phyloP scores from a whole-genome alignment of 208 protist species.

The Blastocrithidia nonstop region DNA sequence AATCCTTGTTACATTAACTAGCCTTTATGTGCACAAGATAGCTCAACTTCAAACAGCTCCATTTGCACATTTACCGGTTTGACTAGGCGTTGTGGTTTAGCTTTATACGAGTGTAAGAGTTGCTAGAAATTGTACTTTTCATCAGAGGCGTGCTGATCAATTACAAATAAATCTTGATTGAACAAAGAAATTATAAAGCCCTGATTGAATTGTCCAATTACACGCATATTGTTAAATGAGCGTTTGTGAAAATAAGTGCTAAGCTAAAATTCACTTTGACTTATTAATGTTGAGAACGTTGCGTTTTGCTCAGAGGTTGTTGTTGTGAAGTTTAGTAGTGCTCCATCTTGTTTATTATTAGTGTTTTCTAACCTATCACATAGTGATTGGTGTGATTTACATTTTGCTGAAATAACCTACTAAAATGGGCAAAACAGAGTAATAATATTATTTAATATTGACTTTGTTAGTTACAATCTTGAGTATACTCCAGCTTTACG shows the following conservation, averaged over 20 bases:
- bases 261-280: conserved; percentile 51
- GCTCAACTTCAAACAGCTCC: conserved; percentile 56
- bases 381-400: too few relatives aligned
- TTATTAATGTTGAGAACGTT: conserved; percentile 25
- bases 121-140: conserved; percentile 91
- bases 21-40: conserved; percentile 51
- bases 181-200: conserved; percentile 85
- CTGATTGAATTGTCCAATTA: conserved; percentile 91
- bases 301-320: conserved; percentile 13
- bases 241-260: conserved; percentile 52
- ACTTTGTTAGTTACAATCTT: too few relatives aligned
- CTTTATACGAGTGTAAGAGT: conserved; percentile 42
- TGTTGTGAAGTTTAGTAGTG: too few relatives aligned
- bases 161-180: conserved; percentile 78
- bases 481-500: too few relatives aligned
- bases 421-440: too few relatives aligned
- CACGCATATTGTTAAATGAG: conserved; percentile 74
- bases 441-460: too few relatives aligned
- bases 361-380: too few relatives aligned
- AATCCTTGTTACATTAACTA: conserved; percentile 80
- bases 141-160: conserved; percentile 92
- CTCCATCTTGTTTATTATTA: too few relatives aligned
- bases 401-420: too few relatives aligned
- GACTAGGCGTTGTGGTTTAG: conserved; percentile 77
- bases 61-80: conserved; percentile 47